Evolutionary conservation across 345 rosid species (phyloP).

Genomic region (Boechera stricta): DNA sequence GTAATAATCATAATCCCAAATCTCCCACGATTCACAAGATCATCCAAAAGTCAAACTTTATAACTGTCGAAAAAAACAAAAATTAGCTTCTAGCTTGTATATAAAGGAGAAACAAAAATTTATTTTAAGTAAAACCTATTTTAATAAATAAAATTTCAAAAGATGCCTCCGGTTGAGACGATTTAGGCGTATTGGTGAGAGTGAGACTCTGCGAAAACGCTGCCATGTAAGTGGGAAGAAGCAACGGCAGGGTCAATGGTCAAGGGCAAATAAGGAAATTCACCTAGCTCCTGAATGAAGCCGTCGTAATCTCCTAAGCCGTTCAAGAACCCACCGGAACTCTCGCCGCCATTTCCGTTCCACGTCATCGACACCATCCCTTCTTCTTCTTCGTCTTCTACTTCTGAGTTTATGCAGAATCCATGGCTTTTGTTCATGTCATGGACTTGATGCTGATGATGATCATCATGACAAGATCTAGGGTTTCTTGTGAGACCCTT

Average conservation of each 20-base stretch:
- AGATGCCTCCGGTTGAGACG: not conserved
- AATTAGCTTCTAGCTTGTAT: constrained; percentile 18
- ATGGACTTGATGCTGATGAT: constrained; percentile 25
- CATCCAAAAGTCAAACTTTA: constrained; percentile 32
- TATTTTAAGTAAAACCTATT: constrained; percentile 18
- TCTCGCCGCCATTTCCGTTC: constrained; percentile 39
- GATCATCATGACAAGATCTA: constrained; percentile 10
- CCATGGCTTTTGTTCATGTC: constrained; percentile 24
- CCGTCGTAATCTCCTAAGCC: constrained; percentile 69
- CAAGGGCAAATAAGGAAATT: constrained; percentile 57
- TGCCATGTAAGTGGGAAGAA: constrained; percentile 31
- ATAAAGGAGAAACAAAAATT: not conserved
- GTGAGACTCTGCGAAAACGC: constrained; percentile 28
- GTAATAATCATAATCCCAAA: constrained; percentile 15
- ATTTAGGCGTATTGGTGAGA: constrained; percentile 23
- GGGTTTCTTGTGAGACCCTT: constrained; percentile 41
- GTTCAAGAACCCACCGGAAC: constrained; percentile 57
- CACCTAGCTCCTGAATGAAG: constrained; percentile 62
- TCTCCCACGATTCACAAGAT: constrained; percentile 23
- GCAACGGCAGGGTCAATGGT: constrained; percentile 38
- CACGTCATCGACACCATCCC: constrained; percentile 25
- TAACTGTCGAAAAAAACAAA: not conserved
- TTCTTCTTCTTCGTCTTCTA: constrained; percentile 28
- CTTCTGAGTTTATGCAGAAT: constrained; percentile 28
- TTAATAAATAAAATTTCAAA: not conserved